Conservation (phyloP, 106 monocot species). For the Narthecium ossifragum region DNA sequence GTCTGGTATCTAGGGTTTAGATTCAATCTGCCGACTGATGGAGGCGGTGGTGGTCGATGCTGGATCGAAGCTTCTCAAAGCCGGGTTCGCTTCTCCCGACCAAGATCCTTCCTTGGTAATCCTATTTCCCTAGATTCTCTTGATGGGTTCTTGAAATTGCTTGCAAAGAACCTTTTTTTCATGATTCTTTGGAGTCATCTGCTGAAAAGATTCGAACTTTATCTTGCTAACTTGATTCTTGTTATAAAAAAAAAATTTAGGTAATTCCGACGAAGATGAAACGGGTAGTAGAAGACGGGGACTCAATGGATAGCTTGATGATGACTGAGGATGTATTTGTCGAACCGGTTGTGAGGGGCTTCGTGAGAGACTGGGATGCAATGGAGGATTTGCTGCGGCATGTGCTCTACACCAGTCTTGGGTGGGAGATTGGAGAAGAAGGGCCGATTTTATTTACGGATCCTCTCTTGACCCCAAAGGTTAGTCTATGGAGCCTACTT, state of each 20-base stretch:
- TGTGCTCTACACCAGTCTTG: slow-evolving; percentile 78
- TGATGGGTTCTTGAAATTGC: too few species aligned
- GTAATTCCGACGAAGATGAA: slow-evolving; percentile 92
- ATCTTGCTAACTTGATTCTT: too few species aligned
- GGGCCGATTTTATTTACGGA: slow-evolving; percentile 94
- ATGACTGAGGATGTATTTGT: slow-evolving; percentile 51
- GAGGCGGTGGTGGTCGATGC: slow-evolving; percentile 94
- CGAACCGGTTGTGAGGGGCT: slow-evolving; percentile 85
- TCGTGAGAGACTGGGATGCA: slow-evolving; percentile 90
- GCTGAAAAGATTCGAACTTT: too few species aligned
- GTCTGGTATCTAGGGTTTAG: too few species aligned
- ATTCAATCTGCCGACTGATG: too few species aligned
- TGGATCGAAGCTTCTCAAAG: slow-evolving; percentile 92
- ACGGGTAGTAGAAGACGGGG: slow-evolving; percentile 61
- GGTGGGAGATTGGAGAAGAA: slow-evolving; percentile 96
- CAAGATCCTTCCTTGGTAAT: slow-evolving; percentile 79
- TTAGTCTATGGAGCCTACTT: slow-evolving; percentile 2
- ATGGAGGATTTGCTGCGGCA: slow-evolving; percentile 88
- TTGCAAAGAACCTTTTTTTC: too few species aligned
- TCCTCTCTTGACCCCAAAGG: slow-evolving; percentile 93
- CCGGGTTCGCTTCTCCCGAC: slow-evolving; percentile 88
- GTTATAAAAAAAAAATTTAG: too few species aligned
- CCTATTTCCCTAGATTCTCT: too few species aligned
- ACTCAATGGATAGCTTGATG: slow-evolving; percentile 23
- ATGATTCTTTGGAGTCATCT: too few species aligned